Base-by-base conservation (phyloP, 2,329 filamentous ascomycete genomes). In the Fusarium robinianum region DNA sequence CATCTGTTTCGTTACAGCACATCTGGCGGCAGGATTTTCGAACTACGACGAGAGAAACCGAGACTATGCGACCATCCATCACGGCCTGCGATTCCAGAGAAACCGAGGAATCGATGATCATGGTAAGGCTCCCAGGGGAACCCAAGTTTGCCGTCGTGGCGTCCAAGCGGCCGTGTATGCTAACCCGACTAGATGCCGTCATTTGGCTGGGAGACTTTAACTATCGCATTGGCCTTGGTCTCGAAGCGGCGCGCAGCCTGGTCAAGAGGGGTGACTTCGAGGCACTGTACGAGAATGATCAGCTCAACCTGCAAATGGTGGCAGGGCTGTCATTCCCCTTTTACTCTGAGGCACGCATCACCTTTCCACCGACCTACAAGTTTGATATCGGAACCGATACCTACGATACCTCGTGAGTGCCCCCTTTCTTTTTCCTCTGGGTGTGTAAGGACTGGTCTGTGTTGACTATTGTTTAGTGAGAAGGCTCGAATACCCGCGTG, bases 171-270 rank as follows among this genome's bases (percentile, higher is more conserved):
- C 22, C n/a, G 5, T 31, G 21, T 57, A 68, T 53, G 65, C 52
- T 49, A 24, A 51, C 26, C 33, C 19, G 3, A 30, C 17, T 30
- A 78, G 81, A 85, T 57, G 79, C 88, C 15, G 85, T 97, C 23
- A 85, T 96, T 39, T 99, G 94, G 92, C 79, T 96, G 27, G 94
- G 94, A 5, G 94, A 99, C 67, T 99, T 99, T 74, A 99, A 99
- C 65, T 99, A 99, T 68, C 86, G 94, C 12, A 95, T 99, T 59
- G 92, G 91, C 1, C 76, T 97, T 44, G 79, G 78, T 30, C 83
- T 89, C 53, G 90, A 96, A 25, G 84, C 79, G 47, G 88, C 90
- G 6, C 85, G 88, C 55, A 79, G 84, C 21, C 72, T 95, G 8
- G 82, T 96, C 41, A 80, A 85, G 58, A 77, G 80, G 41, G 75